Conservation (phyloP, 345 rosid genomes). For the Mercurialis annua region DNA sequence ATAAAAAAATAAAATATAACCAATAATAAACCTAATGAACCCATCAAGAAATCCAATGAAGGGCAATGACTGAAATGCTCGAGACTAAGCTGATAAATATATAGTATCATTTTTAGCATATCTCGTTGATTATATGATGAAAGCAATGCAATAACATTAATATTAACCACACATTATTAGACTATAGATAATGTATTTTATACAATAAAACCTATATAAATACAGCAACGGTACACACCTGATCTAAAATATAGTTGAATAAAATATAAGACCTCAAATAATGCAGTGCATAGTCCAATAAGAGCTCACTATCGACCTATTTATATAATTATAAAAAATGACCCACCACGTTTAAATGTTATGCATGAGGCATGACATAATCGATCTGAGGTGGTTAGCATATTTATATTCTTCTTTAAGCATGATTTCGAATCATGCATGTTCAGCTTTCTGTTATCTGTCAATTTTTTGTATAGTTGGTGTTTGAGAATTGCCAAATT, state of each 20-base stretch:
- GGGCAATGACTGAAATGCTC: conserved; percentile 6
- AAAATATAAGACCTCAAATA: conserved; percentile 23
- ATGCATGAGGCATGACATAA: not conserved
- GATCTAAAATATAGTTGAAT: not conserved
- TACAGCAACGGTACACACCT: conserved; percentile 16
- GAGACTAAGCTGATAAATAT: conserved; percentile 15
- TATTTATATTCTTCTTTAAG: conserved; percentile 14
- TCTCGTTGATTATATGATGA: conserved; percentile 22
- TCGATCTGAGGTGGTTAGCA: conserved; percentile 45
- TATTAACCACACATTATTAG: conserved; percentile 22
- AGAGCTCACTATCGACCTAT: conserved; percentile 17
- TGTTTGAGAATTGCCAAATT: not conserved
- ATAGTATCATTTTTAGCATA: conserved; percentile 14
- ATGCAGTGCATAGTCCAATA: conserved; percentile 18
- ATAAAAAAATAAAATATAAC: not conserved
- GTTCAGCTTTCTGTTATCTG: conserved; percentile 28
- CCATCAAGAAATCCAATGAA: conserved; percentile 21
- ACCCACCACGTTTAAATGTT: not conserved
- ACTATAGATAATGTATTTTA: not conserved
- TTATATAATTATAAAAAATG: conserved; percentile 18
- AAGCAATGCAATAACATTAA: conserved; percentile 27
- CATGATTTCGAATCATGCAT: conserved; percentile 13
- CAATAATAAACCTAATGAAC: conserved; percentile 30
- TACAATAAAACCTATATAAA: too few species aligned
- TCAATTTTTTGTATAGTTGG: conserved; percentile 22